Evolutionary conservation across 805 yeast species (phyloP), one percentile per base, ranked within the genome.

Genomic region (Cyberlindnera saturnus): DNA sequence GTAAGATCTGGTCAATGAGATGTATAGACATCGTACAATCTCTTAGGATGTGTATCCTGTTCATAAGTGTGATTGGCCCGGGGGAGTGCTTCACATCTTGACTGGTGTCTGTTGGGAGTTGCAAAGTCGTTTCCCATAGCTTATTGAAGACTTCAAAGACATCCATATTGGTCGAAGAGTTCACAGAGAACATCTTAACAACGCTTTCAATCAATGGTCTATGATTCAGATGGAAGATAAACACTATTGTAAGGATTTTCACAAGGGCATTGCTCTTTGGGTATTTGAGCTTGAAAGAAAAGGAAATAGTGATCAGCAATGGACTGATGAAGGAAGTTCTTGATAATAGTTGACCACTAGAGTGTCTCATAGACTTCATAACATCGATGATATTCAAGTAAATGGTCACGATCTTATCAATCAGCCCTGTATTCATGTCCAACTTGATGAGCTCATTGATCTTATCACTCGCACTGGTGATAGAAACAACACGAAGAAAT

Each of bases 81-180:
- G 52, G 48, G 2, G 40, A 31, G 14, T 34, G 46, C 9, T 35
- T 47, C 6, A 29, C 10, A 28, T 48, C 46, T 2, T 44, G 14
- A 5, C 23, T 10, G 10, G 35, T 36, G 3, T 38, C 29, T 4
- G 11, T 26, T 17, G 43, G 34, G 5, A 26, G 26, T 16, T 53
- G 50, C 6, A 58, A 36, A 14, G 58, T 52, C 23, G 47, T 52
- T 16, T 45, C 47, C 62, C 62, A 58, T 11, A 58, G 45, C 18
- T 50, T 53, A 38, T 45, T 50, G 43, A 57, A 56, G 2, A 55
- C 49, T 13, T 52, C 50, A 45, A 48, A 52, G 31, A 53, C 52
- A 5, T 53, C 57, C 41, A 49, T 32, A 37, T 56, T 51, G 14
- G 56, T 49, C 5, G 51, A 35, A 1, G 43, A 23, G 23, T 39